Evolutionary conservation across 1,284 basidiomycete genomes (phyloP), one percentile per base, ranked within the genome.

Genomic region (Ceratobasidium sp.): DNA sequence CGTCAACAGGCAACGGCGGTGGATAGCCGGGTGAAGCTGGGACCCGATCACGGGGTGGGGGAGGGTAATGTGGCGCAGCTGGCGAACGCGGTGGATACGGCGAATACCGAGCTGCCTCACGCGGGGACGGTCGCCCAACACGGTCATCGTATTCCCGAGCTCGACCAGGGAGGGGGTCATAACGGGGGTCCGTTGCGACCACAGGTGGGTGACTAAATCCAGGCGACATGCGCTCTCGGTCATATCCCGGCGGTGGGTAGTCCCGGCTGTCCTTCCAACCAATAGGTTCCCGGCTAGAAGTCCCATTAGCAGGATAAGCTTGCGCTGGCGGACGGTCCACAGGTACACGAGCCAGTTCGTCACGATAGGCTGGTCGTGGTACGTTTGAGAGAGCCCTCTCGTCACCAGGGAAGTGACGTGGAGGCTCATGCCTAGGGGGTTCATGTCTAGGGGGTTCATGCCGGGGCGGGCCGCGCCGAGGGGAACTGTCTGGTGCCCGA

Each of bases 191-290:
- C 14, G 66, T 26, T 23, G 66, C 38, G 7, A 32, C 49, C 26
- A 47, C 61, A 30, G 61, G 46, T 14, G 61, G 44, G 21, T 63
- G 44, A 11, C 46, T 54, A 41, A 57, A 57, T 57, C 66, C 66
- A 69, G 66, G 66, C 23, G 63, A 57, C 38, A 69, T 52, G 30
- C 66, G 66, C 7, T 69, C 66, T 28, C 66, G 66, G 26, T 69
- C 66, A 30, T 69, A 69, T 69, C 66, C 66, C 26, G 66, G 47
- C 13, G 66, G 66, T 58, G 66, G 66, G 41, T 69, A 69, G 66
- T 69, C 66, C 41, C 66, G 52, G 43, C 66, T 47, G 47, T 69
- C 66, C 54, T 69, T 69, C 66, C 66, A 69, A 26, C 66, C 54
- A 58, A 69, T 69, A 16, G 66, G 23, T 55, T 69, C 66, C 43